A percentile compares a stretch with the other conserved stretches of the same genome.
phyloP scores from a whole-genome alignment of 225 moss, liverwort and hornwort genomes.

The Polytrichum formosum region DNA sequence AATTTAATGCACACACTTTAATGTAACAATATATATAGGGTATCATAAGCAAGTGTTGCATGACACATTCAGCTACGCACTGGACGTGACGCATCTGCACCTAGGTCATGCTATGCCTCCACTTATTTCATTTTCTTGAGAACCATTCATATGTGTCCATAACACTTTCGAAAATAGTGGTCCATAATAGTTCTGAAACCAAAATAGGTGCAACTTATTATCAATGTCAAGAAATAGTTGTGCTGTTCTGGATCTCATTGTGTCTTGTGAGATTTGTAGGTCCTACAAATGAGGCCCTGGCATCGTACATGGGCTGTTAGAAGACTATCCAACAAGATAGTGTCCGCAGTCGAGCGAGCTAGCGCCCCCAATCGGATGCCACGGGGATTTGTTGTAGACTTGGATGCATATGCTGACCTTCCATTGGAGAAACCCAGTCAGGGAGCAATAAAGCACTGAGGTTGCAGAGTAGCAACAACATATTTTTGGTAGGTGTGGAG shows the following conservation, averaged over 20 bases:
- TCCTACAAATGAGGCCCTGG: conserved; percentile 96
- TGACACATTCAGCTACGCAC: too few species aligned
- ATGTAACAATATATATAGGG: too few species aligned
- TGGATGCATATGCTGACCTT: conserved; percentile 30
- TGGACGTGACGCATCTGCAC: too few species aligned
- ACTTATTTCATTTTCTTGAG: too few species aligned
- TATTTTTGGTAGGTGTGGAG: neutral
- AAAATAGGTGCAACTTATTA: too few species aligned
- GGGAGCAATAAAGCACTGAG: conserved; percentile 13
- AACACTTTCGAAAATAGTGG: too few species aligned
- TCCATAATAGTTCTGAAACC: too few species aligned
- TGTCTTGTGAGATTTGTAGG: conserved; percentile 29
- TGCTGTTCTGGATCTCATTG: neutral
- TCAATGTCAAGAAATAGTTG: too few species aligned
- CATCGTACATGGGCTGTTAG: conserved; percentile 92
- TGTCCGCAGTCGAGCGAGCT: conserved; percentile 82
- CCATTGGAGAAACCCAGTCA: conserved; percentile 17
- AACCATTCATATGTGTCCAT: too few species aligned
- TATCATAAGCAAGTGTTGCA: too few species aligned
- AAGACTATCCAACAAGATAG: conserved; percentile 73
- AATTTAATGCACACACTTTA: too few species aligned
- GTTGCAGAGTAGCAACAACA: neutral
- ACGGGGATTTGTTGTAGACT: conserved; percentile 67
- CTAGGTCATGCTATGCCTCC: too few species aligned
- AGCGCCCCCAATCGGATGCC: conserved; percentile 66